phyloP scores from a whole-genome alignment of 768 basidiomycete genomes.

The Agrocybe pediades region DNA sequence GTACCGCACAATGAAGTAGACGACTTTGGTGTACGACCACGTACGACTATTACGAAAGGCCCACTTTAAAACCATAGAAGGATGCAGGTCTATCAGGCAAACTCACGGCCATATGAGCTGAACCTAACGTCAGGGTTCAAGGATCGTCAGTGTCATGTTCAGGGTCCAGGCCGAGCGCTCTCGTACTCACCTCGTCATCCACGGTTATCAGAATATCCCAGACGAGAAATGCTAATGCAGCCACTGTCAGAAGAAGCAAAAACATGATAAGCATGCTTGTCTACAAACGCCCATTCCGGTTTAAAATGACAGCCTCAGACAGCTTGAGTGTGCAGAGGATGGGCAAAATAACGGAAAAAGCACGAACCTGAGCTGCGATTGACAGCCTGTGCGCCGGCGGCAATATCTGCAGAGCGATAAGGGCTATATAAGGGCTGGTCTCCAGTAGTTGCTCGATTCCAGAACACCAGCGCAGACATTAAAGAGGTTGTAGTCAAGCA shows the following conservation, averaged over 20 bases:
- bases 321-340: neutral
- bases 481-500: too few relatives aligned
- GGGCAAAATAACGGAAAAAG: neutral
- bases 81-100: neutral
- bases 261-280: neutral
- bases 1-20: constrained; percentile 39
- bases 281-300: too few relatives aligned
- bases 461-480: too few relatives aligned
- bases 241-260: constrained; percentile 22
- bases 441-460: too few relatives aligned
- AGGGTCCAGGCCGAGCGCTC: neutral
- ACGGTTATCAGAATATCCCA: constrained; percentile 43
- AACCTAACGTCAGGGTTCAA: constrained; percentile 24
- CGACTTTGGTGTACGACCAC: constrained; percentile 34
- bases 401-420: constrained; percentile 16
- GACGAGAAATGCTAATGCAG: constrained; percentile 35
- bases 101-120: constrained; percentile 39
- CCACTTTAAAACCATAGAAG: neutral
- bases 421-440: constrained; percentile 6
- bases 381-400: constrained; percentile 26
- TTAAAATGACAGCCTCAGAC: neutral
- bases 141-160: neutral
- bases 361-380: constrained; percentile 30
- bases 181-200: constrained; percentile 36
- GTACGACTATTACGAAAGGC: constrained; percentile 6